Evolutionary conservation across 306 rosid genomes (phyloP), one percentile per base, ranked within the genome.

Genomic region (Rosa lucieae): DNA sequence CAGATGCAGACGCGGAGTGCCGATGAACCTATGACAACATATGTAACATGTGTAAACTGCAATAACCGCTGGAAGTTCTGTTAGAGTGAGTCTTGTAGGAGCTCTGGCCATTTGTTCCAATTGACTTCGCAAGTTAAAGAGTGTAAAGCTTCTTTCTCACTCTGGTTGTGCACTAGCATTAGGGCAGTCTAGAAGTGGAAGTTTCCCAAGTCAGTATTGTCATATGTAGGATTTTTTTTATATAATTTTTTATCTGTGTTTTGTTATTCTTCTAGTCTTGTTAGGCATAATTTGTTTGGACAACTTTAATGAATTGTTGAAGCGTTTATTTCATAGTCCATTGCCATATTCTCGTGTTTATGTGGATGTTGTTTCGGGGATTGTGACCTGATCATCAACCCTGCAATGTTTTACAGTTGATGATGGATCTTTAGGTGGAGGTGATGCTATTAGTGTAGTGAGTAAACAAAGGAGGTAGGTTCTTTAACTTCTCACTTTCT

Each of bases 1-100:
- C 99, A 96, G 80, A 93, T 96, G 98, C 99, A 96, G 88, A 96
- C 99, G 3, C 90, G 99, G 74, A 96, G 99, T 88, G 99, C 99
- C 0, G 99, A 96, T 89, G 99, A 96, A 88, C 99, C 99, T 23
- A 96, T 96, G 99, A 96, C 99, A 32, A 96, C 99, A 4, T 93
- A 93, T 73, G 99, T 96, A 80, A 96, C 99, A 2, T 96, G 99
- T 77, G 88, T 83, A 70, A 73, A 81, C 85, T 96, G 99, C 92
- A 85, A 85, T 81, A 96, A 96, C 74, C 98, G 89, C 51, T 96
- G 99, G 99, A 96, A 96, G 90, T 96, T 96, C 97, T 96, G 98
- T 88, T 96, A 88, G 90, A 88, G 90, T 43, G 78, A 70, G 70
- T 21, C 71, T 82, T 72, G 71, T 73, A 70, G 82, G 55, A 81